Base-by-base conservation (phyloP, 805 yeast genomes). In the Wickerhamiella bombiphila region DNA sequence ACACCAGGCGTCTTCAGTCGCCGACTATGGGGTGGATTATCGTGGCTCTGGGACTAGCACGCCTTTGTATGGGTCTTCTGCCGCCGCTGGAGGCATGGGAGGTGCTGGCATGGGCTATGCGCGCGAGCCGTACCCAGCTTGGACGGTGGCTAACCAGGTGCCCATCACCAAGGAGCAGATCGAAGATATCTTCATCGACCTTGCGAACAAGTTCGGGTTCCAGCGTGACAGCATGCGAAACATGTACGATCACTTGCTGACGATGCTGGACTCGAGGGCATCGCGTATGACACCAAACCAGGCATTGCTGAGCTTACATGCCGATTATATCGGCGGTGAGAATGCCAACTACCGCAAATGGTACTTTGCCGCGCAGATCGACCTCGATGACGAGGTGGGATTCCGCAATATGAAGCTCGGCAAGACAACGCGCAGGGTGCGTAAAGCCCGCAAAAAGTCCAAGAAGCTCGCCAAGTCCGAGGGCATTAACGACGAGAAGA, bases 71-170 rank as follows among this genome's bases (percentile, higher is more conserved):
- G 93, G 91, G 29, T 74, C 40, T 35, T 70, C 68, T 43, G 68
- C 65, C 37, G 44, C 40, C 28, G 33, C 34, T 32, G 38, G 32
- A 22, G 45, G 80, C 53, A 63, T 76, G 68, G 77, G 82, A 57
- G 7, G 22, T 37, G 38, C 35, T 29, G 19, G 35, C 38, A 15
- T 33, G 13, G 69, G 51, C 39, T 14, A 45, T 44, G 20, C 48
- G 57, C 74, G 85, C 32, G 91, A 91, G 59, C 99, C 98, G 24
- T 91, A 88, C 59, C 98, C 99, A 32, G 97, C 98, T 36, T 91
- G 98, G 98, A 81, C 95, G 19, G 93, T 93, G 34, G 97, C 91
- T 60, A 86, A 65, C 41, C 68, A 76, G 55, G 80, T 78, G 17
- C 94, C 95, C 6, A 69, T 91, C 33, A 67, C 80, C 35, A 69